These are phyloP conservation scores for Vitis hybrid DNA, from an alignment of 177 flowering plant genomes.

Conservation along the genomic window DNA sequence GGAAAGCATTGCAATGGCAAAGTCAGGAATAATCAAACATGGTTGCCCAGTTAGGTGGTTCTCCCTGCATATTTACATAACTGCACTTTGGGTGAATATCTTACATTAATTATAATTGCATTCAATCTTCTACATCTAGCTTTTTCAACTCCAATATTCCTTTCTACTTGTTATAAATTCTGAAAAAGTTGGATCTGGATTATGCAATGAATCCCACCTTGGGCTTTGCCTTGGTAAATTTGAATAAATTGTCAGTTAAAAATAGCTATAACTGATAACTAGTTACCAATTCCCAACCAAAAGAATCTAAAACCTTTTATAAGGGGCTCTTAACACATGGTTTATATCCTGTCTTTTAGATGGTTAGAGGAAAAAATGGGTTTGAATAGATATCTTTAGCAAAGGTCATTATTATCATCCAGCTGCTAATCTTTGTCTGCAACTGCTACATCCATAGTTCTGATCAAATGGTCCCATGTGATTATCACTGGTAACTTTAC, in stretches of 20 bases:
- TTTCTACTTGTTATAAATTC: neutral
- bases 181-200: too few species aligned
- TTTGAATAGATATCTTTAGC: neutral
- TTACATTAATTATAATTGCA: neutral
- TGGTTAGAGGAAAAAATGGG: too few species aligned
- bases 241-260: too few species aligned
- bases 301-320: too few species aligned
- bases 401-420: neutral
- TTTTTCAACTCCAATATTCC: neutral
- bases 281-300: too few species aligned
- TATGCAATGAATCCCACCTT: too few species aligned
- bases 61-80: conserved; percentile 9
- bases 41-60: conserved; percentile 87
- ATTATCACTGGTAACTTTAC: too few species aligned
- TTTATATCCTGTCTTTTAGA: too few species aligned
- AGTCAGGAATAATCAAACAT: conserved; percentile 89
- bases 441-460: neutral
- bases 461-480: neutral
- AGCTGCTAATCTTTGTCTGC: neutral
- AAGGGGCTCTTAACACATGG: too few species aligned
- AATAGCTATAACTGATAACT: too few species aligned
- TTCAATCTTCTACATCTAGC: neutral
- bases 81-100: neutral
- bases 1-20: conserved; percentile 89
- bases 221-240: too few species aligned